A percentile compares a stretch with the other conserved stretches of the same genome.
phyloP scores from a whole-genome alignment of 495 filamentous ascomycete species.

The Elasticomyces elasticus region DNA sequence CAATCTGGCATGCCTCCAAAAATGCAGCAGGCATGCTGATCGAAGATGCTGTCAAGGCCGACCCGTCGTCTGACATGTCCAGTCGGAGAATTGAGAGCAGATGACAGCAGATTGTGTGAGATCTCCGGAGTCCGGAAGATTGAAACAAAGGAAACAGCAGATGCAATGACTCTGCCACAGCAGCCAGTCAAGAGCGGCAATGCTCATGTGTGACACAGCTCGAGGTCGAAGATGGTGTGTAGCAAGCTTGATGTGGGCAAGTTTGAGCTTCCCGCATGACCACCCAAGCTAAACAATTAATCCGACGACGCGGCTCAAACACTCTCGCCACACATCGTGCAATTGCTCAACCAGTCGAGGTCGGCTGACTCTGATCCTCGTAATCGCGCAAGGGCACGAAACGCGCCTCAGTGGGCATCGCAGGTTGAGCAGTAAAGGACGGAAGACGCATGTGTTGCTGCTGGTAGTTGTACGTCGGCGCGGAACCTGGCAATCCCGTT shows the following conservation, averaged over 20 bases:
- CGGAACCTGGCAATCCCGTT: conserved; percentile 14
- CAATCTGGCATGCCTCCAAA: not conserved
- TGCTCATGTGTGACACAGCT: not conserved
- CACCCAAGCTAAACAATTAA: not conserved
- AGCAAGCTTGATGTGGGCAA: conserved; percentile 3
- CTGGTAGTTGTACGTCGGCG: conserved; percentile 4
- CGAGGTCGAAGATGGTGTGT: conserved; percentile 1
- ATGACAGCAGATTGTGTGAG: conserved; percentile 1
- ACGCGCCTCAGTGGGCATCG: conserved; percentile 3
- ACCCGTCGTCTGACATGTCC: not conserved
- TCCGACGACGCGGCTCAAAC: not conserved
- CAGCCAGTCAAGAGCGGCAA: not conserved
- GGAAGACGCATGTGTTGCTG: conserved; percentile 8
- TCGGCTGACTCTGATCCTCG: conserved; percentile 19
- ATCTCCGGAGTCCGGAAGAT: not conserved
- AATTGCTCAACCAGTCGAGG: conserved; percentile 9
- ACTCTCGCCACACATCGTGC: not conserved
- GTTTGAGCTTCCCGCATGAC: not conserved
- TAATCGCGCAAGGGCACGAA: conserved; percentile 22
- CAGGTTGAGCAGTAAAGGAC: conserved; percentile 4
- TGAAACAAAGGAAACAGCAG: not conserved
- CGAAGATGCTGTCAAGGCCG: not conserved
- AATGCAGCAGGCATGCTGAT: not conserved
- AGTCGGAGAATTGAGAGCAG: conserved; percentile 5
- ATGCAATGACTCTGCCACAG: not conserved